Evolutionary conservation across 306 rosid genomes (phyloP), one percentile per base, ranked within the genome.

Genomic region (Cicer judaicum): DNA sequence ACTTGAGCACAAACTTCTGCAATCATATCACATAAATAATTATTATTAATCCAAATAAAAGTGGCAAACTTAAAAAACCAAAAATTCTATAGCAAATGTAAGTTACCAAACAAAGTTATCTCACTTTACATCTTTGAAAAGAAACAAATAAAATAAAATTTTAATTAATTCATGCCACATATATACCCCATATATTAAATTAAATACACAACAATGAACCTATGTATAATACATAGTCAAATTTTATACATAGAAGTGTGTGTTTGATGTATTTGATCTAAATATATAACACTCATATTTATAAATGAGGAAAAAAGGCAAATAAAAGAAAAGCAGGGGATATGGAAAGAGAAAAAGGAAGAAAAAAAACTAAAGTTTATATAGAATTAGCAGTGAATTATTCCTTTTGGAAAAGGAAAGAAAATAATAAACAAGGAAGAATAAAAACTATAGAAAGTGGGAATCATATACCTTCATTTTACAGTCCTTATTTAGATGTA

Each of bases 1-100:
- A 76, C 78, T 83, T 89, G 77, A 94, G 81, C 36, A 94, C 87
- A 66, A 87, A 52, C 73, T 94, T 94, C 99, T 92, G 93, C 74
- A 73, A 76, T 4, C 41, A 79, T 44, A 79, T 18, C 83, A 78
- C 7, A 60, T 34, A 29, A 29, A 29, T 29, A 29, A 4, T 29
- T 3, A 29, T 29, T 29, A 29, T 5, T 29, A 29, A 73, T 79
- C 16, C 12, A 59, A 50, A 73, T 29, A 64, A 71, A 73, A 60
- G 68, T 72, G 42, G 12, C 70, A 53, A 11, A 39, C 71, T 76
- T 10, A 5, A 18, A 0, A 53, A 15, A 15, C 21, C 1, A 52
- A 15, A 52, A 15, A 52, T 15, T 15, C 11, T 7, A 15, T 52
- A 15, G 3, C 59, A 52, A 52, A 15, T 52, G 44, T 11, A 7